A percentile compares a stretch with the other conserved stretches of the same genome.
phyloP scores from a whole-genome alignment of 306 rosid genomes.

The Phaseolus lunatus region DNA sequence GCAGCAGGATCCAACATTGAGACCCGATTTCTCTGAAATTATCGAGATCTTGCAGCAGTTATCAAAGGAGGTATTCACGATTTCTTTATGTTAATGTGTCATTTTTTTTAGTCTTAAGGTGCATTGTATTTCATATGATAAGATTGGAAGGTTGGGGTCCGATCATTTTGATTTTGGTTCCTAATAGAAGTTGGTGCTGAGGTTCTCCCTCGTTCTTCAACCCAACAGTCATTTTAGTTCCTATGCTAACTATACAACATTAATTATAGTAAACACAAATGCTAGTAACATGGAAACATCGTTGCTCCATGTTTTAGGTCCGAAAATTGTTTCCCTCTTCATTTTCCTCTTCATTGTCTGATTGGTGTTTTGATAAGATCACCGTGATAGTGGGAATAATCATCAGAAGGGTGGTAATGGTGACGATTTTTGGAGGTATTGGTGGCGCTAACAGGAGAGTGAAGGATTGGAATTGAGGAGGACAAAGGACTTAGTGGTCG shows the following conservation, averaged over 20 bases:
- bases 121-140: neutral
- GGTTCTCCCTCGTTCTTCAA: neutral
- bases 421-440: neutral
- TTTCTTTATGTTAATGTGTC: neutral
- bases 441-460: neutral
- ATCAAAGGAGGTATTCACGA: constrained; percentile 70
- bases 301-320: neutral
- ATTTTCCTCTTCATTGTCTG: neutral
- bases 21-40: constrained; percentile 88
- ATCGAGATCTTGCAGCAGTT: constrained; percentile 72
- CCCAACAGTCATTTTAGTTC: neutral
- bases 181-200: neutral
- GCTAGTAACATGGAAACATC: neutral
- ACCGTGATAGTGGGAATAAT: neutral
- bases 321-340: neutral
- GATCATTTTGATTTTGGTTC: neutral
- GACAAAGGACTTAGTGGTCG: neutral
- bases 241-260: neutral
- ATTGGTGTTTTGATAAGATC: neutral
- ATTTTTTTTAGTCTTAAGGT: neutral
- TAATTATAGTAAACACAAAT: neutral
- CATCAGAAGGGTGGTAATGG: neutral
- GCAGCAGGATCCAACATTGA: constrained; percentile 82
- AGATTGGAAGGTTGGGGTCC: neutral
- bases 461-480: neutral